Percentiles rank a stretch among this genome's conserved stretches.
phyloP scores from a whole-genome alignment of 257 asterid species.

The Nicotiana knightiana region DNA sequence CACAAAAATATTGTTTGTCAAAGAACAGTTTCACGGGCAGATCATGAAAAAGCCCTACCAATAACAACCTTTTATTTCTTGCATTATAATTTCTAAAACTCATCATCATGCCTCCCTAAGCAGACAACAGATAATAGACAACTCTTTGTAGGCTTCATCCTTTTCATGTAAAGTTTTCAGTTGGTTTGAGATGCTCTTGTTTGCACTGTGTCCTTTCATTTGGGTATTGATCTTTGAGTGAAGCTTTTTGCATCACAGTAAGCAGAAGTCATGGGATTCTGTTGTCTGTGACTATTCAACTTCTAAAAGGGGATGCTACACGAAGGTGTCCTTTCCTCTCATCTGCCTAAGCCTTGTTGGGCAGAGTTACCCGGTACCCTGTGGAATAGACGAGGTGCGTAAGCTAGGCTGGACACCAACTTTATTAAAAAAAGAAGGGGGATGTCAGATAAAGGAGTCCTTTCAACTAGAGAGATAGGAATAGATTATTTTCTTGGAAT shows the following conservation, averaged over 20 bases:
- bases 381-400: too few species aligned
- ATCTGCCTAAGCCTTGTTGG: too few species aligned
- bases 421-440: too few species aligned
- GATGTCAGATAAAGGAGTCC: too few species aligned
- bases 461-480: not conserved
- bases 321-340: too few species aligned
- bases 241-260: not conserved
- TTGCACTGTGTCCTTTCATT: not conserved
- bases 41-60: not conserved
- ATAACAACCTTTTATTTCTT: not conserved
- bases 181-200: not conserved
- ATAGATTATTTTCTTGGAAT: not conserved
- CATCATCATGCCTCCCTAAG: not conserved
- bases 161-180: not conserved
- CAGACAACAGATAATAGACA: not conserved
- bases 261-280: not conserved
- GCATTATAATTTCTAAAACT: not conserved
- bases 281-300: too few species aligned
- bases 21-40: not conserved
- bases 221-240: not conserved
- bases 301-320: too few species aligned
- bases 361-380: too few species aligned
- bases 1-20: not conserved
- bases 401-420: too few species aligned
- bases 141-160: not conserved